A percentile compares a stretch with the other conserved stretches of the same genome.
These are phyloP conservation scores for Psilocybe mexicana DNA, from an alignment of 1,284 basidiomycete genomes.

Conservation along the genomic window DNA sequence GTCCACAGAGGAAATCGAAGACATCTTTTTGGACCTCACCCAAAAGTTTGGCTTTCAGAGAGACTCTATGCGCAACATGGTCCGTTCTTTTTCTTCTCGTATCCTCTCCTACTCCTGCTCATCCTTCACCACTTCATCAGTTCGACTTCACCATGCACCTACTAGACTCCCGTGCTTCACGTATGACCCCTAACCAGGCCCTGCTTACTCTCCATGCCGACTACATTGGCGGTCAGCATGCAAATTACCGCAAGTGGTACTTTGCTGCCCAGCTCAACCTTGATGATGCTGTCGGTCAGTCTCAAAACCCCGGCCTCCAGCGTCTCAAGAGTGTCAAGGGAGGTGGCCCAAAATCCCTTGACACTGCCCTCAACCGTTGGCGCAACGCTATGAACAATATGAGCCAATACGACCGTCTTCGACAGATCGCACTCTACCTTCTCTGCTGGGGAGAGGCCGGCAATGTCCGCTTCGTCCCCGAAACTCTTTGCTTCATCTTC, in stretches of 20 bases:
- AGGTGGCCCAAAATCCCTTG: slow-evolving; percentile 82
- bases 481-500: slow-evolving; percentile 99
- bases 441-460: slow-evolving; percentile 99
- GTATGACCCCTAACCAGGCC: slow-evolving; percentile 98
- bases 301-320: slow-evolving; percentile 90
- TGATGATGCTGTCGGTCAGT: slow-evolving; percentile 96
- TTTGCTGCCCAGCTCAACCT: slow-evolving; percentile 99
- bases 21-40: slow-evolving; percentile 96
- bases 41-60: slow-evolving; percentile 99
- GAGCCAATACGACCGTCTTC: slow-evolving; percentile 96
- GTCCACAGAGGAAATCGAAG: slow-evolving; percentile 98
- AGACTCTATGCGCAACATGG: slow-evolving; percentile 91
- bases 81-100: slow-evolving; percentile 34
- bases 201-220: slow-evolving; percentile 96
- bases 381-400: slow-evolving; percentile 99
- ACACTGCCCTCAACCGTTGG: slow-evolving; percentile 93
- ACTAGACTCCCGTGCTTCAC: slow-evolving; percentile 94
- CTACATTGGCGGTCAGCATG: slow-evolving; percentile 97
- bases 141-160: slow-evolving; percentile 99
- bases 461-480: slow-evolving; percentile 95
- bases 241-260: slow-evolving; percentile 99
- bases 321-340: slow-evolving; percentile 85
- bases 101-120: background rate
- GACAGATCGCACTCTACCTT: slow-evolving; percentile 94
- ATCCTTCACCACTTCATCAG: slow-evolving; percentile 36